Conservation (phyloP, 495 filamentous ascomycete species). For the Aspergillus olivimuriae region DNA sequence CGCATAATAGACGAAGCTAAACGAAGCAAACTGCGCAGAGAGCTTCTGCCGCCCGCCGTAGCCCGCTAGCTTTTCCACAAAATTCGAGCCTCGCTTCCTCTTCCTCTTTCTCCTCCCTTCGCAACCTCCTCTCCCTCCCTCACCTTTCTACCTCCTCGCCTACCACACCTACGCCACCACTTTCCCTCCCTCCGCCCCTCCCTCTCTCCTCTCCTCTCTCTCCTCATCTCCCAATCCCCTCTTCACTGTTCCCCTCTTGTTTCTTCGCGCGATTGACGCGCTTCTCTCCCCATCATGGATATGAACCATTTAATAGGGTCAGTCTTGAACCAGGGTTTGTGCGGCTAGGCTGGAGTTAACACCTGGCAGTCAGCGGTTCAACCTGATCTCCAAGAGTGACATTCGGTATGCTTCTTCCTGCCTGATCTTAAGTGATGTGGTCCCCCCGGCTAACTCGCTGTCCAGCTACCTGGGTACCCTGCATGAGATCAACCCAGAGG, state of each 20-base stretch:
- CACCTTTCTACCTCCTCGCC: constrained; percentile 3
- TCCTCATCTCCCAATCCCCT: constrained; percentile 17
- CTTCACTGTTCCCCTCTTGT: constrained; percentile 3
- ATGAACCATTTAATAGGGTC: constrained; percentile 51
- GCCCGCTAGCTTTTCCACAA: constrained; percentile 29
- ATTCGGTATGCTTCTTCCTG: constrained; percentile 64
- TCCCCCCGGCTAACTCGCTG: constrained; percentile 2
- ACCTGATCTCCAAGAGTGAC: constrained; percentile 91
- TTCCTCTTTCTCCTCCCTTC: constrained; percentile 9
- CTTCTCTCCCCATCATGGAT: constrained; percentile 39
- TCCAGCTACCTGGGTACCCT: constrained; percentile 88
- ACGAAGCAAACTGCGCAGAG: constrained; percentile 24
- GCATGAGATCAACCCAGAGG: constrained; percentile 96
- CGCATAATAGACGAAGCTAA: constrained; percentile 1
- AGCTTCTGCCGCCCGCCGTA: constrained; percentile 37
- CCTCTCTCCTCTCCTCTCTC: constrained; percentile 14
- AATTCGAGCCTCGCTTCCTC: constrained; percentile 19
- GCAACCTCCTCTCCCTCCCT: constrained; percentile 7
- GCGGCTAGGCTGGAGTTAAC: constrained; percentile 41
- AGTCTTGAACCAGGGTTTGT: constrained; percentile 37
- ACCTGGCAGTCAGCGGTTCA: constrained; percentile 45
- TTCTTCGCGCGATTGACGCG: constrained; percentile 25
- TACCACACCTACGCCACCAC: constrained; percentile 14
- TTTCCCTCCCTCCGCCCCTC: constrained; percentile 7
- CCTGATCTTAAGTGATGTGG: background rate